Conservation (phyloP, 2,329 filamentous ascomycete genomes). For the Emmonsia crescens region DNA sequence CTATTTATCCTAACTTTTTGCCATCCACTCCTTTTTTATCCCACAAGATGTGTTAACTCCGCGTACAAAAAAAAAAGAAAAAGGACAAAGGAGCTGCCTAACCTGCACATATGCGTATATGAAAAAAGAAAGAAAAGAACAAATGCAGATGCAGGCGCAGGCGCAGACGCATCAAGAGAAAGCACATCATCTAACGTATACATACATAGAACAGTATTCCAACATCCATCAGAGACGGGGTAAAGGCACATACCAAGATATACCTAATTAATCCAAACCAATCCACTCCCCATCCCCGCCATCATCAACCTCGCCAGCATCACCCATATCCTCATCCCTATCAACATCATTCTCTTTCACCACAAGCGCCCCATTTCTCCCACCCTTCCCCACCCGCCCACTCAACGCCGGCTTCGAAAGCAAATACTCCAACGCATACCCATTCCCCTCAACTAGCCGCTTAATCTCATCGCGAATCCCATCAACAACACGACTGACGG, state of each 20-base stretch:
- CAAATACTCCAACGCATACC: conserved; percentile 80
- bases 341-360: conserved; percentile 22
- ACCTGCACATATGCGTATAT: too few species aligned
- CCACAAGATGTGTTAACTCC: neutral
- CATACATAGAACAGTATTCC: neutral
- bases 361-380: conserved; percentile 25
- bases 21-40: neutral
- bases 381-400: conserved; percentile 20
- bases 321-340: conserved; percentile 21
- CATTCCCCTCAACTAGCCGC: conserved; percentile 73
- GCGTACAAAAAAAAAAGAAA: neutral
- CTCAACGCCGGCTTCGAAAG: conserved; percentile 41
- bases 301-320: conserved; percentile 24
- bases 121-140: too few species aligned
- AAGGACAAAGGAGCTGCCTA: too few species aligned
- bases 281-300: conserved; percentile 44
- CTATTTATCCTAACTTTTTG: neutral
- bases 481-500: conserved; percentile 68
- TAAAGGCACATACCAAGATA: too few species aligned
- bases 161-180: neutral
- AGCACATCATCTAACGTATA: neutral
- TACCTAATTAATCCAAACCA: conserved; percentile 34
- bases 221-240: neutral
- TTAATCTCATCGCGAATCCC: conserved; percentile 75
- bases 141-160: too few species aligned